Conservation (phyloP, 306 rosid species). For the Castanopsis chinensis region DNA sequence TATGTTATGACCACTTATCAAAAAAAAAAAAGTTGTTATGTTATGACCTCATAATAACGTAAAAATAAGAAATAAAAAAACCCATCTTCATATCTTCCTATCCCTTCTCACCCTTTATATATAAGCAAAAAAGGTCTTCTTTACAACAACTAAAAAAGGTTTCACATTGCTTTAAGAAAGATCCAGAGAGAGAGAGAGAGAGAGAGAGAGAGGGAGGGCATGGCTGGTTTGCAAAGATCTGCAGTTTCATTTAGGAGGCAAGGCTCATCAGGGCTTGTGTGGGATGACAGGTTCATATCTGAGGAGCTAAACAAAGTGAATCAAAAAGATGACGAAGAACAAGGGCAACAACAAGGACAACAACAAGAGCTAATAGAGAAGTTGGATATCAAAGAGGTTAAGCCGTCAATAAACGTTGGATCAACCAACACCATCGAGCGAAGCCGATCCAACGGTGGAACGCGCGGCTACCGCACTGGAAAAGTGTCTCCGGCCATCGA, state of each 20-base stretch:
- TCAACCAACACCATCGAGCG: constrained; percentile 41
- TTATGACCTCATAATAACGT: constrained; percentile 14
- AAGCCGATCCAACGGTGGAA: constrained; percentile 63
- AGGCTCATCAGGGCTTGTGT: constrained; percentile 84
- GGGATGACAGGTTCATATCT: constrained; percentile 65
- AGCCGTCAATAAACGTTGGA: constrained; percentile 7
- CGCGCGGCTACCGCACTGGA: constrained; percentile 53
- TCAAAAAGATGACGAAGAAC: constrained; percentile 18
- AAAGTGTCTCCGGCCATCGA: constrained; percentile 64
- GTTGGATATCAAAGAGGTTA: constrained; percentile 6
- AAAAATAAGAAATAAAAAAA: neutral
- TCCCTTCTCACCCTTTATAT: neutral
- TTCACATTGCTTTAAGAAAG: neutral
- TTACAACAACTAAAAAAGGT: neutral
- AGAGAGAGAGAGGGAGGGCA: constrained; percentile 18
- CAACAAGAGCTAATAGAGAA: neutral
- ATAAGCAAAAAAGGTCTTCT: neutral
- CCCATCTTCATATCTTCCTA: neutral
- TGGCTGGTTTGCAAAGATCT: constrained; percentile 90
- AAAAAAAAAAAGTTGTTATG: constrained; percentile 3
- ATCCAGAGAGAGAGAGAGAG: constrained; percentile 19
- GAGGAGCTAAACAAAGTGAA: constrained; percentile 44
- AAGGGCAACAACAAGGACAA: constrained; percentile 2
- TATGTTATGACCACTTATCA: constrained; percentile 19
- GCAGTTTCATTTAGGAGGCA: constrained; percentile 73